A percentile compares a stretch with the other conserved stretches of the same genome.
Evolutionary conservation across 192 early-diverging fungal genomes (phyloP).

Genomic region (Backusella liffmaniae): DNA sequence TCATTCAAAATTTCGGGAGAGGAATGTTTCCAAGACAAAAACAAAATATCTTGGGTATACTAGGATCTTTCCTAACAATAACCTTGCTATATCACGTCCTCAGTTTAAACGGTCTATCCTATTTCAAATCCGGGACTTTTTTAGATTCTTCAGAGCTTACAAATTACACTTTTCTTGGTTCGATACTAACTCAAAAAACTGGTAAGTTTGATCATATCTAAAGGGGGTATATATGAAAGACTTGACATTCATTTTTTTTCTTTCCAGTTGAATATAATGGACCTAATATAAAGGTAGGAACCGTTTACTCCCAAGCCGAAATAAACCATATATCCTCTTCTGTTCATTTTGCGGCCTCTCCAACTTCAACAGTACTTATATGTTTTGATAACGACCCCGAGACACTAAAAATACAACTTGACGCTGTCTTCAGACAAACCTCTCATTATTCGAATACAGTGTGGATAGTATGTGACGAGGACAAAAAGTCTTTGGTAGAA

Average conservation of each 20-base stretch:
- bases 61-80: background rate
- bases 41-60: background rate
- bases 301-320: background rate
- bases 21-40: conserved; percentile 12
- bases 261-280: background rate
- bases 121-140: background rate
- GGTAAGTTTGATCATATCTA: background rate
- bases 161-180: background rate
- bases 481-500: background rate
- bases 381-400: background rate
- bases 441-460: background rate
- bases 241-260: background rate
- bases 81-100: background rate
- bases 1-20: background rate
- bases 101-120: background rate
- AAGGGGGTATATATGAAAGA: background rate
- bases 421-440: background rate
- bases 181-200: background rate
- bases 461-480: background rate
- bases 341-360: background rate
- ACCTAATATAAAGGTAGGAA: background rate
- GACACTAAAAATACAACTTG: background rate
- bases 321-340: background rate
- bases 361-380: background rate
- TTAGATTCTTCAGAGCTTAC: conserved; percentile 6